These are phyloP conservation scores for Spergularia azorica DNA, from an alignment of 179 eudicot genomes.

Conservation along the genomic window DNA sequence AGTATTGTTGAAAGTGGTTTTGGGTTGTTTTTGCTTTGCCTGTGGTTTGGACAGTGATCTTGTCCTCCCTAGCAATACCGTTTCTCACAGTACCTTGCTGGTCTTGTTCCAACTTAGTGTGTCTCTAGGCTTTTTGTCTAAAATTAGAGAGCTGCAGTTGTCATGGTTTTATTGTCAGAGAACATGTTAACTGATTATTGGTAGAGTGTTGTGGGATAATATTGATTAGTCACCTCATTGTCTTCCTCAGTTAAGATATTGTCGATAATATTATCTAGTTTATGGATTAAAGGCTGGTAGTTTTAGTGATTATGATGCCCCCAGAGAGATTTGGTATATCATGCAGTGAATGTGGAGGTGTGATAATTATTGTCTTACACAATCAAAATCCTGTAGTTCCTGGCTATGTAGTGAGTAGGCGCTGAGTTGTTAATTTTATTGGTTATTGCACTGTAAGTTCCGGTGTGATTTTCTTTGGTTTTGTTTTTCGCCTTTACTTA, in stretches of 20 bases:
- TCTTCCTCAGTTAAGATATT: neutral
- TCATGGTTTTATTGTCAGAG: conserved; percentile 5
- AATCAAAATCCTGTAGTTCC: neutral
- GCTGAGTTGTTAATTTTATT: neutral
- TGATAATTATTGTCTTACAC: neutral
- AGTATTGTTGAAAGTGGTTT: neutral
- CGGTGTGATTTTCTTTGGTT: neutral
- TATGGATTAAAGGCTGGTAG: neutral
- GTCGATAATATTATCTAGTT: neutral
- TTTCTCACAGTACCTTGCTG: neutral
- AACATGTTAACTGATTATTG: neutral
- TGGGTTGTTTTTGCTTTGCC: neutral
- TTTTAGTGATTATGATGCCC: conserved; percentile 7
- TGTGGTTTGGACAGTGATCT: conserved; percentile 9
- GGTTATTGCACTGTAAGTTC: neutral
- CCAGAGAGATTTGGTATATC: neutral
- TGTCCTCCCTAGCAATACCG: conserved; percentile 3
- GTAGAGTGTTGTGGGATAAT: conserved; percentile 15
- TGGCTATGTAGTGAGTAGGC: neutral
- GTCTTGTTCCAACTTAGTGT: conserved; percentile 9
- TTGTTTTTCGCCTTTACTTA: conserved; percentile 1
- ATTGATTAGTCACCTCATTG: neutral
- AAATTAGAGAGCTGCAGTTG: conserved; percentile 15
- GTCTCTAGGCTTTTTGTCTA: conserved; percentile 4
- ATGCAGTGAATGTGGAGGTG: conserved; percentile 1